Evolutionary conservation across 345 rosid species (phyloP).

Genomic region (Aquilaria yunnanensis): DNA sequence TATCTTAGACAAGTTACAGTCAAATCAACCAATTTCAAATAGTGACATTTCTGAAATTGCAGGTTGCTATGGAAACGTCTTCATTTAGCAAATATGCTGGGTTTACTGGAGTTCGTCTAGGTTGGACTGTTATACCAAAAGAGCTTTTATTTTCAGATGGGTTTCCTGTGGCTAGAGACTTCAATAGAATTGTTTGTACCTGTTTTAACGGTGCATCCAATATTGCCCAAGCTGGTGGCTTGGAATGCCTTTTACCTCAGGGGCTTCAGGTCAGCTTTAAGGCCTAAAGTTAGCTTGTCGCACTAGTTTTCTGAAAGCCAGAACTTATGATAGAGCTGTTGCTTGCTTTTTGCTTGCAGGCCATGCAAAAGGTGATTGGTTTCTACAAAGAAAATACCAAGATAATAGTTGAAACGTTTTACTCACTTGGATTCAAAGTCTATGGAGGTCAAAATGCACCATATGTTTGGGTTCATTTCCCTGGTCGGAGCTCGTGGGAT

Average conservation of each 20-base stretch:
- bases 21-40: too few relatives aligned
- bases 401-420: slow-evolving; percentile 73
- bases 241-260: slow-evolving; percentile 86
- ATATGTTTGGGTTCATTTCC: slow-evolving; percentile 94
- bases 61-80: slow-evolving; percentile 91
- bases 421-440: slow-evolving; percentile 77
- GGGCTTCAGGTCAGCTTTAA: slow-evolving; percentile 55
- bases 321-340: background rate
- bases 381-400: slow-evolving; percentile 87
- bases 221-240: slow-evolving; percentile 86
- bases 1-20: too few relatives aligned
- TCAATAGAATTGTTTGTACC: slow-evolving; percentile 79
- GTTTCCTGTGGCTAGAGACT: slow-evolving; percentile 83
- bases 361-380: slow-evolving; percentile 79
- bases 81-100: slow-evolving; percentile 97
- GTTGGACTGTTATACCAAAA: slow-evolving; percentile 93
- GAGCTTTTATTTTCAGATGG: slow-evolving; percentile 83
- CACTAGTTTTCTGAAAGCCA: background rate
- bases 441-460: slow-evolving; percentile 92
- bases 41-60: slow-evolving; percentile 2
- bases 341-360: slow-evolving; percentile 37
- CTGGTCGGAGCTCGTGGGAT: slow-evolving; percentile 97
- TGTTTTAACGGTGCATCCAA: slow-evolving; percentile 95
- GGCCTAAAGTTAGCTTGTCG: slow-evolving; percentile 1
- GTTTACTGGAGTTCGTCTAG: slow-evolving; percentile 93